Evolutionary conservation across 208 protist genomes (phyloP).

Genomic region (Crithidia brevicula): DNA sequence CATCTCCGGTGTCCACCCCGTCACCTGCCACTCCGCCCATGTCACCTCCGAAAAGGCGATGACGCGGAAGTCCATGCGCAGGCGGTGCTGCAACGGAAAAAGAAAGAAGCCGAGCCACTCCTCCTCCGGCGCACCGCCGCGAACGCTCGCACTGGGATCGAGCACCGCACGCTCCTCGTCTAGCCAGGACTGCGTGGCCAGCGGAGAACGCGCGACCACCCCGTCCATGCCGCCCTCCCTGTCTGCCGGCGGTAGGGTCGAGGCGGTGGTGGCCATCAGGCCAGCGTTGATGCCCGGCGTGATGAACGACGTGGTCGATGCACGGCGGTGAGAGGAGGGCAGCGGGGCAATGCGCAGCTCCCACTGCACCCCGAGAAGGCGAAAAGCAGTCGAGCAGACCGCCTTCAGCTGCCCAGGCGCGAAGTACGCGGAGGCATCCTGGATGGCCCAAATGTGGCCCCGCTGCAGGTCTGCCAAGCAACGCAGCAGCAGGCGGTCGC

Average conservation of each 20-base stretch:
- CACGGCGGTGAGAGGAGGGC: constrained; percentile 23
- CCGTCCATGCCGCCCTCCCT: neutral
- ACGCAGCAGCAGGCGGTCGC: constrained; percentile 34
- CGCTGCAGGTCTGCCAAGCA: constrained; percentile 64
- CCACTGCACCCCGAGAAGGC: constrained; percentile 58
- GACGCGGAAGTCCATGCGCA: constrained; percentile 76
- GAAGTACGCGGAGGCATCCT: constrained; percentile 58
- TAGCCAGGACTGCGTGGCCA: constrained; percentile 6
- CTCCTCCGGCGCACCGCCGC: constrained; percentile 26
- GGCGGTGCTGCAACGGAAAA: constrained; percentile 50
- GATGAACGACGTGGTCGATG: constrained; percentile 1
- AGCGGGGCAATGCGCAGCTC: constrained; percentile 66
- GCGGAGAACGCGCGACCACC: constrained; percentile 6
- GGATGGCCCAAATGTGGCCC: constrained; percentile 72
- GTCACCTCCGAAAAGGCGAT: constrained; percentile 69
- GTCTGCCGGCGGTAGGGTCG: neutral
- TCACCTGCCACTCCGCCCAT: constrained; percentile 75
- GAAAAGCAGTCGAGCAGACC: constrained; percentile 67
- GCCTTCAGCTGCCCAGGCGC: constrained; percentile 52
- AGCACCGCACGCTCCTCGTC: neutral
- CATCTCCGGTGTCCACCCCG: constrained; percentile 55
- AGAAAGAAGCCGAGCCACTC: constrained; percentile 76
- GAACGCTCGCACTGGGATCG: neutral
- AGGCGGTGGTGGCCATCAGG: constrained; percentile 8
- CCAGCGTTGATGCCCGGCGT: constrained; percentile 6